These are phyloP conservation scores for Fusarium torulosum DNA, from an alignment of 2,329 filamentous ascomycete species.

Conservation along the genomic window DNA sequence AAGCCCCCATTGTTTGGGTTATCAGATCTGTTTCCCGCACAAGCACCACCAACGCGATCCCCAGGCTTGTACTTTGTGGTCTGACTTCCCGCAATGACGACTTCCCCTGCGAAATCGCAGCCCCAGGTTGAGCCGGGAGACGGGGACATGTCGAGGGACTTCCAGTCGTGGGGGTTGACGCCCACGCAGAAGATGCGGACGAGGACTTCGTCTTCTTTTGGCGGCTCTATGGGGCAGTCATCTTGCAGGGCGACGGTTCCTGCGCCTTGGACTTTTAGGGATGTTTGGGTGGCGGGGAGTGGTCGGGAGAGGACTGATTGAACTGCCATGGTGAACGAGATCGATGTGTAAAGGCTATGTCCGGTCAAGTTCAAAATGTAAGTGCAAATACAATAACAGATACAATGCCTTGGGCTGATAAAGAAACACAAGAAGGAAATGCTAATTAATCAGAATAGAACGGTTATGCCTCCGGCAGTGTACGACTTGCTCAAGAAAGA, in stretches of 20 bases:
- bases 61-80: background rate
- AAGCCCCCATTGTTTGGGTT: background rate
- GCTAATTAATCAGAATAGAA: no score
- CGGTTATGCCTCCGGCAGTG: no score
- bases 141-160: constrained; percentile 39
- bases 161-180: constrained; percentile 39
- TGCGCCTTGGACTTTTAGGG: background rate
- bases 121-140: constrained; percentile 35
- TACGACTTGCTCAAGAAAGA: no score
- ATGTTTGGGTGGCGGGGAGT: background rate
- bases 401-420: no score
- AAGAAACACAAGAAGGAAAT: no score
- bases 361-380: no score
- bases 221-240: background rate
- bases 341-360: background rate
- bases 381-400: no score
- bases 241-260: constrained; percentile 3
- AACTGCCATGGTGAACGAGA: constrained; percentile 6
- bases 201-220: constrained; percentile 24
- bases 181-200: constrained; percentile 27
- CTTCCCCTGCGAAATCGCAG: constrained; percentile 35
- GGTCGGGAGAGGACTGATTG: constrained; percentile 3
- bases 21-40: background rate
- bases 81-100: constrained; percentile 1
- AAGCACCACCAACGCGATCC: constrained; percentile 6